Base-by-base conservation (phyloP, 2,329 filamentous ascomycete genomes). In the Colletotrichum somersetense region DNA sequence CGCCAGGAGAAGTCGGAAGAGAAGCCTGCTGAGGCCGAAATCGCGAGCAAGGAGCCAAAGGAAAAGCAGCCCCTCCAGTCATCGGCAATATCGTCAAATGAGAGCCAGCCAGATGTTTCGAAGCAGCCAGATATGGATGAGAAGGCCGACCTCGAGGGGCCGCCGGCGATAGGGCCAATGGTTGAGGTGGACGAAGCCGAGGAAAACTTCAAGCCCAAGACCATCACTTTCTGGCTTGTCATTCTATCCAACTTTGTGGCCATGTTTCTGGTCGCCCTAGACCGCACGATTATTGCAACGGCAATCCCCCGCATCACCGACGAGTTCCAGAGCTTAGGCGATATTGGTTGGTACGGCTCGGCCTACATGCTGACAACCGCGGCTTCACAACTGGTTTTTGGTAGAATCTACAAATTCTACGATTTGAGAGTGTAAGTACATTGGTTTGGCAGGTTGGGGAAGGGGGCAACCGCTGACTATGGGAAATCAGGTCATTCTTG, bases 281-380 rank as follows among this genome's bases (percentile, higher is more conserved):
- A 88, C 75, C 81, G 85, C 35, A 89, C 87, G n/a, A 89, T 89
- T 74, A 82, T 89, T 59, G 83, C 87, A 72, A 89, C 83, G 52
- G 88, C 87, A 14, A 84, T 88, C 33, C 87, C 87, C 1, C 79
- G 81, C 44, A 89, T 89, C 76, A 88, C 86, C n/a, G 83, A 88
- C 75, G 86, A 89, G 26, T 89, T 89, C 77, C 80, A 87, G 58
- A 87, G 87, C 63, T 79, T 91, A 2, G 85, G 86, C 2, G 89
- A 91, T 73, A 88, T 91, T 68, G 89, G 89, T 63, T 91, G 89
- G 89, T 91, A 91, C 77, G 89, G 87, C 6, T 88, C 87, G 48
- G 85, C 88, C 1, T 90, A 90, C 77, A 87, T 91, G 83, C 81
- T 91, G 74, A 89, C 89, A 16, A 88, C 87, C 2, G 85, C 87